Conservation (phyloP, 441 rosid species). For the Cnidoscolus chayamansa region DNA sequence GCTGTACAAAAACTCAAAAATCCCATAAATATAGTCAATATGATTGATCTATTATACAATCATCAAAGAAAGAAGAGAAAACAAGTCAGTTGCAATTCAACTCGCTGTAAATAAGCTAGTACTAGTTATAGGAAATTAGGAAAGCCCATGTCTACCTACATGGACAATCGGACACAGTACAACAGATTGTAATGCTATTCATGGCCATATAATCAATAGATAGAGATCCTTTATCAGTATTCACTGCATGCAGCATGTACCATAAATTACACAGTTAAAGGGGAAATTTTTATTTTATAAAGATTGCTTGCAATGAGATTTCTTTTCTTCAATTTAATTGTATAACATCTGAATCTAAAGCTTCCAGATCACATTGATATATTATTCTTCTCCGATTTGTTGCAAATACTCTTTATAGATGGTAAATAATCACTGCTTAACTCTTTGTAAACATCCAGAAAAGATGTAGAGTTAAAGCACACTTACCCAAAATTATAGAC, state of each 20-base stretch:
- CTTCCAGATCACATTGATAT: not conserved
- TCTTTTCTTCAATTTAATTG: not conserved
- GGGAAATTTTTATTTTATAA: not conserved
- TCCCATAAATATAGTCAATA: not conserved
- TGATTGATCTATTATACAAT: not conserved
- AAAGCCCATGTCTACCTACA: not conserved
- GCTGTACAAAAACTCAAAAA: not conserved
- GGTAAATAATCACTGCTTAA: not conserved
- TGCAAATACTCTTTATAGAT: not conserved
- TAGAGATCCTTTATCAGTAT: conserved; percentile 7
- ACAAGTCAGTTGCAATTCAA: not conserved
- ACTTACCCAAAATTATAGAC: conserved; percentile 84
- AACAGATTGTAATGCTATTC: conserved; percentile 12
- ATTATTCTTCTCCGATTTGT: not conserved
- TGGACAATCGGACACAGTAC: not conserved
- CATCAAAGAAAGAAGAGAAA: not conserved
- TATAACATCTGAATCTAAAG: conserved; percentile 7
- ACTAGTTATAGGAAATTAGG: not conserved
- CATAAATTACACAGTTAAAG: not conserved
- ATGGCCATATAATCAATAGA: not conserved
- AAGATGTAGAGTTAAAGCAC: not conserved
- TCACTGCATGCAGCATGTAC: not conserved
- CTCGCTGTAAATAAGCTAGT: not conserved
- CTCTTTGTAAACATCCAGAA: no score
- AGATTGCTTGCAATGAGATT: not conserved